phyloP scores from a whole-genome alignment of 305 asterid species.

The Solanum aculeatissimum region DNA sequence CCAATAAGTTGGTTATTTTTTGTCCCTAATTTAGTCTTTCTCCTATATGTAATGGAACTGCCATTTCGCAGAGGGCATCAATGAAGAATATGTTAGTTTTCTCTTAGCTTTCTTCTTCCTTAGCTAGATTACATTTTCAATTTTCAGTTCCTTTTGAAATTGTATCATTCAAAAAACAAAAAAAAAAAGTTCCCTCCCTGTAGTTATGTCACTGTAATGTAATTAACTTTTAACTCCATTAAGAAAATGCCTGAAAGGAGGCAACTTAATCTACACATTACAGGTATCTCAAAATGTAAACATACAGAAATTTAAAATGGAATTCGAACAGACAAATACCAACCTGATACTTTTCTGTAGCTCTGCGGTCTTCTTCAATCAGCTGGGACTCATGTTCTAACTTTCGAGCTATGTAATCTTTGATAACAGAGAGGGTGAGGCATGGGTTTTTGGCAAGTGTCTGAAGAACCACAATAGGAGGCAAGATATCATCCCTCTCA shows the following conservation, averaged over 20 bases:
- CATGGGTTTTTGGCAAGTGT: conserved; percentile 83
- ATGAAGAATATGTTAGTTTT: too few relatives aligned
- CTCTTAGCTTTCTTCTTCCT: too few relatives aligned
- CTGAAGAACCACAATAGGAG: conserved; percentile 91
- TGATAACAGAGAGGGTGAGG: conserved; percentile 82
- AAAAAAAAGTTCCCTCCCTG: neutral
- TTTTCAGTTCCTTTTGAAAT: too few relatives aligned
- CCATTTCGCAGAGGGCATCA: too few relatives aligned
- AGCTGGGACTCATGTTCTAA: conserved; percentile 86
- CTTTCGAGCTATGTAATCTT: conserved; percentile 90
- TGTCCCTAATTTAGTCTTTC: too few relatives aligned
- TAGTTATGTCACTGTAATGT: neutral
- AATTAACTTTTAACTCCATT: neutral
- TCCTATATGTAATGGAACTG: too few relatives aligned
- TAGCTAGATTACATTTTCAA: too few relatives aligned
- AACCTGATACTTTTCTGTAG: conserved; percentile 91
- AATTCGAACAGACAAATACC: neutral
- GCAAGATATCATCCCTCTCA: conserved; percentile 91
- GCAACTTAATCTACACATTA: neutral
- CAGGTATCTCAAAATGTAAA: neutral
- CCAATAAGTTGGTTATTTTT: too few relatives aligned
- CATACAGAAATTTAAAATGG: neutral
- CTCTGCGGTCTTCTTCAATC: conserved; percentile 78
- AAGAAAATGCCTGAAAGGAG: neutral
- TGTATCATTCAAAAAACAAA: neutral